Conservation (phyloP, 2,329 filamentous ascomycete species). For the Orbilia brochopaga region DNA sequence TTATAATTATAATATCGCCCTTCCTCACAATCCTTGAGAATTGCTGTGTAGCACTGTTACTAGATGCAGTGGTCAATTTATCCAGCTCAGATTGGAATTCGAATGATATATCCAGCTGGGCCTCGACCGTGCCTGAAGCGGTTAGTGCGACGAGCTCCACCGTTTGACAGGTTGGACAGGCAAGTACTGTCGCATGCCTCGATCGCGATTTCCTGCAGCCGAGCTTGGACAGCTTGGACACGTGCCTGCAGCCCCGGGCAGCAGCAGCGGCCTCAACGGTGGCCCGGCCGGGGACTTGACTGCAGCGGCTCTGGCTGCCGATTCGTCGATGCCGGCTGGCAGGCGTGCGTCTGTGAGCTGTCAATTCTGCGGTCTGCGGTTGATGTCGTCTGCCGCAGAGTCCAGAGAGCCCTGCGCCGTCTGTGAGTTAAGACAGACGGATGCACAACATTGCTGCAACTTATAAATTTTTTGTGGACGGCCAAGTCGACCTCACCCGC, state of each 20-base stretch:
- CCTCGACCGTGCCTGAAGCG: background rate
- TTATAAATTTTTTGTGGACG: background rate
- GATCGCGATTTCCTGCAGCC: slow-evolving; percentile 1
- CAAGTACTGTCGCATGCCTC: background rate
- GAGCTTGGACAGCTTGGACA: background rate
- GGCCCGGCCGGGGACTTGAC: too few relatives aligned
- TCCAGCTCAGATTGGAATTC: too few relatives aligned
- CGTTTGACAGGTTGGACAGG: slow-evolving; percentile 3
- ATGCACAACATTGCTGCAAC: background rate
- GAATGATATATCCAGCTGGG: background rate
- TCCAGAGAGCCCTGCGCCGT: too few relatives aligned
- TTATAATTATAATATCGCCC: background rate
- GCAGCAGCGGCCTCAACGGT: too few relatives aligned
- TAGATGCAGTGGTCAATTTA: too few relatives aligned
- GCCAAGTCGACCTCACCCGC: background rate
- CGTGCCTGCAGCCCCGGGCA: background rate
- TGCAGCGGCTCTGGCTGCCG: background rate
- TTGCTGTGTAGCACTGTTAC: background rate
- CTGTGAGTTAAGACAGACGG: too few relatives aligned
- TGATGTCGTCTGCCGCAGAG: background rate
- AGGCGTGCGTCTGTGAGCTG: background rate
- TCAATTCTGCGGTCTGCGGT: background rate
- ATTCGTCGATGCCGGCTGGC: background rate
- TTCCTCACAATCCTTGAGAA: too few relatives aligned
- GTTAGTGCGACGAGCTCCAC: background rate